Evolutionary conservation across 2,329 filamentous ascomycete species (phyloP).

Genomic region (Zymoseptoria crescenta): DNA sequence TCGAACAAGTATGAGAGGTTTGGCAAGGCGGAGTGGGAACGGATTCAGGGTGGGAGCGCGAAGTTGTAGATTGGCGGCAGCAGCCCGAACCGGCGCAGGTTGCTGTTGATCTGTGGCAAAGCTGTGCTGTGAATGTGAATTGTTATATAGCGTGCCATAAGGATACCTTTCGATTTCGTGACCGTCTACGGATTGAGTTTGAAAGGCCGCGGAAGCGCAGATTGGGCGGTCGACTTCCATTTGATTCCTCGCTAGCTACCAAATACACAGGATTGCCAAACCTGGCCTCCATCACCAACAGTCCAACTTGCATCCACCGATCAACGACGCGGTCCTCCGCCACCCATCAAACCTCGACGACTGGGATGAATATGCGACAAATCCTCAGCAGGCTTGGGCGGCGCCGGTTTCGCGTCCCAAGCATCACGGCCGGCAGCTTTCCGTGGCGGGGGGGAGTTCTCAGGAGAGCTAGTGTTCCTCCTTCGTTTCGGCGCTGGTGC

Average conservation of each 20-base stretch:
- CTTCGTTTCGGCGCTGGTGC: background rate
- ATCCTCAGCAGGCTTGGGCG: constrained; percentile 19
- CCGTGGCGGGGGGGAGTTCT: background rate
- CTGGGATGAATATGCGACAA: constrained; percentile 30
- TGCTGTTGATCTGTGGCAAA: background rate
- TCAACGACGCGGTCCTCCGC: constrained; percentile 10
- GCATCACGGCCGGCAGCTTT: background rate
- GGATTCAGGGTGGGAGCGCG: constrained; percentile 57
- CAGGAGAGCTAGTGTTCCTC: background rate
- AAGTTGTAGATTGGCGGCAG: constrained; percentile 55
- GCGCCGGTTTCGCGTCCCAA: background rate
- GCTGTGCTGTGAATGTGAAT: background rate
- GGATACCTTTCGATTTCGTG: background rate
- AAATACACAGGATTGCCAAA: background rate
- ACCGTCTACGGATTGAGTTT: too few species aligned
- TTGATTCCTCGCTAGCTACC: background rate
- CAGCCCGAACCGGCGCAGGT: background rate
- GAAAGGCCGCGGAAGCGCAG: background rate
- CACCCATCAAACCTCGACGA: constrained; percentile 26
- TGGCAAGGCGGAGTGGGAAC: constrained; percentile 57
- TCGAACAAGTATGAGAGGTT: constrained; percentile 59
- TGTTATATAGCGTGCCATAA: constrained; percentile 1
- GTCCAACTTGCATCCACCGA: background rate
- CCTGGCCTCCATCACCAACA: background rate
- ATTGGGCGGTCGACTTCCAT: background rate